Evolutionary conservation across 345 rosid species (phyloP).

Genomic region (Citrus sinensis): DNA sequence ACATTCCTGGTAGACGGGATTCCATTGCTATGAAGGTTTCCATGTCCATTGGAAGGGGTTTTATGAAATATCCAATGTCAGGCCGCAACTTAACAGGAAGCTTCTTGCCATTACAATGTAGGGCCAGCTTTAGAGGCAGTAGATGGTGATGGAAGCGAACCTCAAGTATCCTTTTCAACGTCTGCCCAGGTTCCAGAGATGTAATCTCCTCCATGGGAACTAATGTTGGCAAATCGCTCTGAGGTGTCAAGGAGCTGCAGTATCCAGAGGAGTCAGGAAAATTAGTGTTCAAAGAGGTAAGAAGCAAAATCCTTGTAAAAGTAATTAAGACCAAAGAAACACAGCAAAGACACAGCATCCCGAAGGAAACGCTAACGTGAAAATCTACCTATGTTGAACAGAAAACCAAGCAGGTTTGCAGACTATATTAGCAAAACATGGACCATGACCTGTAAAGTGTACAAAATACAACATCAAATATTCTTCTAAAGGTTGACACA

Average conservation of each 20-base stretch:
- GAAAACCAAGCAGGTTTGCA: background rate
- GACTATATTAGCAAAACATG: background rate
- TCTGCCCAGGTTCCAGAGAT: constrained; percentile 67
- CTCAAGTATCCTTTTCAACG: constrained; percentile 50
- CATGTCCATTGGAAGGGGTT: constrained; percentile 64
- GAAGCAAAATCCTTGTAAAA: background rate
- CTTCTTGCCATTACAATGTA: constrained; percentile 52
- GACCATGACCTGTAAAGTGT: background rate
- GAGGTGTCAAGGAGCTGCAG: constrained; percentile 46
- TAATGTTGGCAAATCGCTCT: constrained; percentile 50
- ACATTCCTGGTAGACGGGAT: constrained; percentile 86
- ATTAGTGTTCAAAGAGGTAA: background rate
- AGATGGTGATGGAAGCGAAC: constrained; percentile 91
- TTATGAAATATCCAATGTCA: constrained; percentile 93
- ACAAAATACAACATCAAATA: background rate
- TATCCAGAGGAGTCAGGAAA: constrained; percentile 12
- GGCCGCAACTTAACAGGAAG: constrained; percentile 82
- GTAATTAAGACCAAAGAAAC: background rate
- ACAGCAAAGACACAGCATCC: background rate
- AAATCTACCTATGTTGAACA: background rate
- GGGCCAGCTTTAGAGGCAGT: constrained; percentile 69
- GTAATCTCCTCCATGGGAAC: constrained; percentile 68
- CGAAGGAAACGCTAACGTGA: background rate
- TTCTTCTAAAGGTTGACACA: background rate
- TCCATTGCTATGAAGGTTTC: constrained; percentile 54